phyloP scores from a whole-genome alignment of 176 grass and related monocot genomes.

The Stipa capillata region DNA sequence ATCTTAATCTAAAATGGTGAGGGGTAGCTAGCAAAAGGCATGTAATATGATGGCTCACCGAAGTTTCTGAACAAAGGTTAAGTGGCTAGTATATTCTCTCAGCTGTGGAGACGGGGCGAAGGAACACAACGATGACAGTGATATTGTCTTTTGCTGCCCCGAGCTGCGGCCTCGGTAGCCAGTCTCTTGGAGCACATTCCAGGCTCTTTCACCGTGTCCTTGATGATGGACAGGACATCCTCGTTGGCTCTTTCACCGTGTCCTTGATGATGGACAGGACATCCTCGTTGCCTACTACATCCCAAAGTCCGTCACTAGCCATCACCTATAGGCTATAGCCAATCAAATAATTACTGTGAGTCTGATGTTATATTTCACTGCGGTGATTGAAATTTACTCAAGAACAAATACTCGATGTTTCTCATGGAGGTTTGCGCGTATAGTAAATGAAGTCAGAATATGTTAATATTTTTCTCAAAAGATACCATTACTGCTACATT shows the following conservation, averaged over 20 bases:
- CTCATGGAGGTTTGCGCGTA: not conserved
- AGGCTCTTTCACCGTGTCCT: conserved; percentile 90
- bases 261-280: conserved; percentile 90
- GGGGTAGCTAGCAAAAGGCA: not conserved
- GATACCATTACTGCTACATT: not conserved
- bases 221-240: conserved; percentile 90
- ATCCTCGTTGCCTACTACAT: conserved; percentile 79
- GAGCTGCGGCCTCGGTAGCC: conserved; percentile 61
- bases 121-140: conserved; percentile 87
- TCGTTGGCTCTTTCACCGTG: conserved; percentile 85
- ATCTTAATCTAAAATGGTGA: not conserved
- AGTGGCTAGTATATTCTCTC: conserved; percentile 70
- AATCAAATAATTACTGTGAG: not conserved
- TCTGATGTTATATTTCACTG: not conserved
- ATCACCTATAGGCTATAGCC: conserved; percentile 73
- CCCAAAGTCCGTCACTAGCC: conserved; percentile 86
- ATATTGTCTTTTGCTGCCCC: conserved; percentile 94
- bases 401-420: not conserved
- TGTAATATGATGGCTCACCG: not conserved
- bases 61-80: not conserved
- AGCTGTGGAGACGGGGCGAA: conserved; percentile 74
- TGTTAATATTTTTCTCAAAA: too few relatives aligned
- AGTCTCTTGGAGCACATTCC: conserved; percentile 89
- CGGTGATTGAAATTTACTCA: not conserved
- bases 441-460: too few relatives aligned